Evolutionary conservation across 495 filamentous ascomycete species (phyloP).

Genomic region (Immersiella caudata): DNA sequence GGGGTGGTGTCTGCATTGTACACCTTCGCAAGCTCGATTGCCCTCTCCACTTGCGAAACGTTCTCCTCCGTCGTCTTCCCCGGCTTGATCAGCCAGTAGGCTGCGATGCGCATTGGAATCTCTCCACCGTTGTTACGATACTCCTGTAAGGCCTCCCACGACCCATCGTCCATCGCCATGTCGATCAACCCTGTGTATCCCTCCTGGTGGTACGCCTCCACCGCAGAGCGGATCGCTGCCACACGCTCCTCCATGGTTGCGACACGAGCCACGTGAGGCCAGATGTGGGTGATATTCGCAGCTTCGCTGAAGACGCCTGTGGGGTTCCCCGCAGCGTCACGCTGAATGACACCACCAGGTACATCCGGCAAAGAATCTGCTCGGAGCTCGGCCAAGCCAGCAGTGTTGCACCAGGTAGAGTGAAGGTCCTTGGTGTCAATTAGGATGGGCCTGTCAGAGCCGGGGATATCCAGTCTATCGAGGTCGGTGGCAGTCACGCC

Average conservation of each 20-base stretch:
- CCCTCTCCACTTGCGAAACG: slow-evolving; percentile 59
- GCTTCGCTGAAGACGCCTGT: slow-evolving; percentile 63
- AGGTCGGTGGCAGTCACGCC: slow-evolving; percentile 56
- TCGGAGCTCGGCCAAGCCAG: slow-evolving; percentile 56
- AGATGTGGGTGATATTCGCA: slow-evolving; percentile 58
- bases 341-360: slow-evolving; percentile 59
- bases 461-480: slow-evolving; percentile 56
- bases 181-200: slow-evolving; percentile 68
- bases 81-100: slow-evolving; percentile 64
- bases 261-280: slow-evolving; percentile 59
- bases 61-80: slow-evolving; percentile 44
- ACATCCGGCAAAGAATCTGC: slow-evolving; percentile 53
- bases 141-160: slow-evolving; percentile 59
- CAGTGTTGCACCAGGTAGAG: slow-evolving; percentile 63
- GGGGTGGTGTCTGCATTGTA: slow-evolving; percentile 53
- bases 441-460: slow-evolving; percentile 57
- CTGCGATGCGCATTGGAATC: slow-evolving; percentile 62
- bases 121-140: slow-evolving; percentile 41
- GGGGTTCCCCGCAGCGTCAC: slow-evolving; percentile 54
- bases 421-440: slow-evolving; percentile 67
- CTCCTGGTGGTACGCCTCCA: slow-evolving; percentile 53
- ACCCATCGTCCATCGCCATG: slow-evolving; percentile 70
- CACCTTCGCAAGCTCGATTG: slow-evolving; percentile 54
- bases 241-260: slow-evolving; percentile 57
- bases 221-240: slow-evolving; percentile 52